These are phyloP conservation scores for Glaciozyma martinii DNA, from an alignment of 768 basidiomycete species.

Conservation along the genomic window DNA sequence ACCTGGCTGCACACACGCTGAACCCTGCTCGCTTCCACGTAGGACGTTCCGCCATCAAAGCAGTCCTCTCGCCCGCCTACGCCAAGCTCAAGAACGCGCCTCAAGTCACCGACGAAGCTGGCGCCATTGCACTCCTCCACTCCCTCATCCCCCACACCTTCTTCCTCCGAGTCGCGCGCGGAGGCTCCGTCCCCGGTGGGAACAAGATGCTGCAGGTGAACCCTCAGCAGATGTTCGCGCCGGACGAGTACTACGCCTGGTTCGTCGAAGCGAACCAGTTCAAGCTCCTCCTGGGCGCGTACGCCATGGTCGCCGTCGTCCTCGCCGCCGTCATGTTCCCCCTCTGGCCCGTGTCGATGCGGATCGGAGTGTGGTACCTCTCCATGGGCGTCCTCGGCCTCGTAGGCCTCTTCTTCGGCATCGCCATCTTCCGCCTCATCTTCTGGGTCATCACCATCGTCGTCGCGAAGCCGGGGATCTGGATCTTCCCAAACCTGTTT, in stretches of 20 bases:
- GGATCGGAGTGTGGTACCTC: constrained; percentile 91
- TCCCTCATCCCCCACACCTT: constrained; percentile 74
- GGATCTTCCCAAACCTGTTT: constrained; percentile 97
- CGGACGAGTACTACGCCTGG: constrained; percentile 87
- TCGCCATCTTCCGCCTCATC: constrained; percentile 82
- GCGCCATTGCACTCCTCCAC: constrained; percentile 60
- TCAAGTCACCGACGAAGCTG: constrained; percentile 58
- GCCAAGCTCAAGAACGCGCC: constrained; percentile 65
- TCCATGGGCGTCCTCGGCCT: constrained; percentile 78
- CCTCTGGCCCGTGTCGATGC: constrained; percentile 86
- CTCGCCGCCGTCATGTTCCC: constrained; percentile 99
- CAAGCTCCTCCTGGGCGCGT: constrained; percentile 81
- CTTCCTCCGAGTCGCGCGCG: constrained; percentile 83
- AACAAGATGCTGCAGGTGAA: constrained; percentile 64
- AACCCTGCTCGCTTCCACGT: constrained; percentile 1
- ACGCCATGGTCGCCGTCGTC: constrained; percentile 84
- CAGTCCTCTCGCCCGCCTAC: constrained; percentile 85
- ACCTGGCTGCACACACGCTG: neutral
- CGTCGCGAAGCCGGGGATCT: constrained; percentile 79
- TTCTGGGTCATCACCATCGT: constrained; percentile 89
- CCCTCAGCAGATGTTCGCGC: constrained; percentile 65
- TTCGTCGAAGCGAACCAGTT: constrained; percentile 91
- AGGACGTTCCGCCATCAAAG: constrained; percentile 92
- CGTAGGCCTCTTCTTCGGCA: constrained; percentile 78
- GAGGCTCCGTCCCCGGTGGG: constrained; percentile 40